Evolutionary conservation across 345 rosid genomes (phyloP), one percentile per base, ranked within the genome.

Genomic region (Laguncularia racemosa): DNA sequence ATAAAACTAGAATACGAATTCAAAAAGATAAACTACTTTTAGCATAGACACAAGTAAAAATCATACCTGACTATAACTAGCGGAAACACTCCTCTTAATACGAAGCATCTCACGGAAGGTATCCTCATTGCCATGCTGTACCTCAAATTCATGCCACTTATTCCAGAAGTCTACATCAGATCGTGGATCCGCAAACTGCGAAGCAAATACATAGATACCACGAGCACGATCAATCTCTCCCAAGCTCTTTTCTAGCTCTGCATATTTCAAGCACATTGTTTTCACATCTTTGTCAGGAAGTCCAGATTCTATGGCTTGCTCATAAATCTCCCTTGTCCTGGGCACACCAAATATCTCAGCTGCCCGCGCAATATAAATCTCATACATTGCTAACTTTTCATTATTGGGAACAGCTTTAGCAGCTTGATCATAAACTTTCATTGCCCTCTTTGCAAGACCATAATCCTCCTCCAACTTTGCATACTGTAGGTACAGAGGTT

Each of bases 261-360:
- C 89, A 64, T 85, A 93, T 59, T 76, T 93, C 68, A 89, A 62
- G 70, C 96, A 87, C 99, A 93, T 87, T 20, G 79, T 78, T 78
- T 86, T 89, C 61, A 84, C 97, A 68, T 93, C 99, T 75, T 84
- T 89, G 77, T 85, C 90, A 3, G 97, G 99, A 55, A 89, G 92
- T 62, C 95, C 99, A 51, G 97, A 84, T 62, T 89, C 89, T 57
- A 93, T 93, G 6, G 97, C 97, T 73, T 86, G 95, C 77, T 89
- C 95, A 28, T 93, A 93, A 46, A 93, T 93, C 55, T 93, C 96
- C 63, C 99, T 84, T 38, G 99, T 93, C 73, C 71, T 83, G 1
- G 99, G 97, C 43, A 93, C 96, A 45, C 99, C 99, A 59, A 89
- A 89, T 58, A 89, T 86, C 74, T 93, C 96, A 44, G 99, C 86